Percentiles rank a stretch among this genome's conserved stretches.
Evolutionary conservation across 2,329 filamentous ascomycete species (phyloP).

Genomic region (Plectosphaerella cucumerina): DNA sequence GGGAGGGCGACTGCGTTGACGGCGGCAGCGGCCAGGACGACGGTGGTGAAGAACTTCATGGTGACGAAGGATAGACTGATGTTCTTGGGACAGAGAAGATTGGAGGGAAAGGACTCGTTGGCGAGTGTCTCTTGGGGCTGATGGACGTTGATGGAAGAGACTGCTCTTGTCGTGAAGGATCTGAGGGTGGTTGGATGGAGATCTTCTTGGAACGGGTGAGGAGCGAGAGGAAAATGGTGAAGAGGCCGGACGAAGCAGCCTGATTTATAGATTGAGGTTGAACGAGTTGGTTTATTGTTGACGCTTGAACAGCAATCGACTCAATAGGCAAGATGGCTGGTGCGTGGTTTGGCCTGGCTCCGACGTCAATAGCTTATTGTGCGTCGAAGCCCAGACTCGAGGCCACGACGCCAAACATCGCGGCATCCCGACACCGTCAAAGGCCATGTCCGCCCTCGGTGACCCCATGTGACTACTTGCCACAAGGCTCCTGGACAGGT

Average conservation of each 20-base stretch:
- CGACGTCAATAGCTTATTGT: not conserved
- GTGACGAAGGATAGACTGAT: conserved; percentile 3
- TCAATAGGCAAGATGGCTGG: not conserved
- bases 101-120: not conserved
- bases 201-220: conserved; percentile 3
- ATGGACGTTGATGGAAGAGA: not conserved
- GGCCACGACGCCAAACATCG: not conserved
- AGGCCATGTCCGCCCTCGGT: not conserved
- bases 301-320: not conserved
- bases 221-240: not conserved
- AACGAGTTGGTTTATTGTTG: conserved; percentile 4
- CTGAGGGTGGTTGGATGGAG: not conserved
- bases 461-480: not conserved
- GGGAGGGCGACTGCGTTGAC: conserved; percentile 22
- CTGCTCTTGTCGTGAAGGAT: conserved; percentile 1
- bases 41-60: conserved; percentile 24
- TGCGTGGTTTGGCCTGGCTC: not conserved
- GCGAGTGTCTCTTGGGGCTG: not conserved
- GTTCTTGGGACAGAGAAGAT: not conserved
- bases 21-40: conserved; percentile 16
- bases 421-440: not conserved
- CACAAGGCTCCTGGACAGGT: not conserved
- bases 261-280: not conserved
- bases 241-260: not conserved
- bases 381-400: not conserved